Evolutionary conservation across 2,329 filamentous ascomycete species (phyloP).

Genomic region (Biscogniauxia sp.): DNA sequence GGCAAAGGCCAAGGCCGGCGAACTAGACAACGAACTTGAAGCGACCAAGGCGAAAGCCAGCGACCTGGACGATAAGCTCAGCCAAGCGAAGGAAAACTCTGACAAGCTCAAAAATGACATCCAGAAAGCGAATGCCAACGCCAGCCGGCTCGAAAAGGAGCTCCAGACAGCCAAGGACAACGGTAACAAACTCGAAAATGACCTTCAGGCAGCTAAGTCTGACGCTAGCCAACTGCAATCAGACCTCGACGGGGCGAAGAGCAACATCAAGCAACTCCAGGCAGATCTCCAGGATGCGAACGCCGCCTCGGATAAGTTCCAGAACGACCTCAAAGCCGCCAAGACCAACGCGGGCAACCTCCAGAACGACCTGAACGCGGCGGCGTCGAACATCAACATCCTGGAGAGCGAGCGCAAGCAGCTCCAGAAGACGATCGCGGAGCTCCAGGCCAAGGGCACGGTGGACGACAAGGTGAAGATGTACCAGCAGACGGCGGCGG

Average conservation of each 20-base stretch:
- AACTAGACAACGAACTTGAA: no score
- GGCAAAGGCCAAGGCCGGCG: neutral
- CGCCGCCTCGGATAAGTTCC: neutral
- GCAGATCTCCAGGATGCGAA: neutral
- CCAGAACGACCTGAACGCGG: neutral
- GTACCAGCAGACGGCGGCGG: neutral
- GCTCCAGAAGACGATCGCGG: neutral
- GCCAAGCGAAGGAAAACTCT: no score
- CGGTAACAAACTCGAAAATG: no score
- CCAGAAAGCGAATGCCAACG: no score
- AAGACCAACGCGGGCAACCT: neutral
- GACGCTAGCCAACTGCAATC: no score
- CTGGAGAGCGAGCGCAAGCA: neutral
- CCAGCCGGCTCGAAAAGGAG: no score
- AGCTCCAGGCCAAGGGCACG: neutral
- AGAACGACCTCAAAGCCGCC: neutral
- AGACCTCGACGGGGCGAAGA: neutral
- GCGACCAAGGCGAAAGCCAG: no score
- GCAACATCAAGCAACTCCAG: neutral
- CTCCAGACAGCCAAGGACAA: no score
- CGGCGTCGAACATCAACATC: neutral
- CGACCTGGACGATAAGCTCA: no score
- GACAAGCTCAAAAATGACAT: no score
- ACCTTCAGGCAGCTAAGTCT: no score
- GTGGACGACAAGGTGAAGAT: neutral